Base-by-base conservation (phyloP, 495 filamentous ascomycete genomes). In the Aspergillus conjunctus region DNA sequence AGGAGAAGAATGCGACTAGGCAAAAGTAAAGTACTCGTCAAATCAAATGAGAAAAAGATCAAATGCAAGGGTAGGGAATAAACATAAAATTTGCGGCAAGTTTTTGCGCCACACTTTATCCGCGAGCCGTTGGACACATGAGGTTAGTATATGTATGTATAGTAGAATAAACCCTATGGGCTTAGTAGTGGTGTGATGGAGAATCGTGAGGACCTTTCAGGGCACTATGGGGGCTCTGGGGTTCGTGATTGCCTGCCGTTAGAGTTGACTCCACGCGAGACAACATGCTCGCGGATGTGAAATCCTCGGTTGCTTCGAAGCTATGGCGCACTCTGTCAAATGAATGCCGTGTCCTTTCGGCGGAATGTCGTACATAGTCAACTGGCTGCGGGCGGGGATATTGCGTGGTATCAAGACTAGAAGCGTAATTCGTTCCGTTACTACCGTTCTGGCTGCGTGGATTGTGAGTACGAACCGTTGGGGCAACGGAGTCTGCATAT, bases 371-470 rank as follows among this genome's bases (percentile, higher is more conserved):
- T 34, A 88, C 83, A 73, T 89, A 82, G 73, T 90, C 81, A 68
- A 92, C 78, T 48, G 87, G 81, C 63, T 84, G 81, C 12, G 70
- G 69, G 30, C 68, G 71, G 8, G 71, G 67, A 56, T 71, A 61
- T 62, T 81, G 76, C 58, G 79, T 68, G 52, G 70, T 68, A 63
- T 74, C 85, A 56, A 80, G 73, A 63, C 83, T 85, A 43, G 86
- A 83, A 12, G 91, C 96, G 68, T 94, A 96, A 57, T 92, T 93
- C 14, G 93, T 97, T 31, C 92, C 92, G 73, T 96, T 92, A 74
- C 92, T 97, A 56, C 91, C 91, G 65, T 91, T 96, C 64, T 94
- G 90, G 66, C 90, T 93, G 57, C 87, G 89, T 56, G 88, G 83
- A 65, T 93, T 91, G 67, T 92, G 88, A 18, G 92, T 91, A 56